Base-by-base conservation (phyloP, 495 filamentous ascomycete genomes). In the Apodospora peruviana region DNA sequence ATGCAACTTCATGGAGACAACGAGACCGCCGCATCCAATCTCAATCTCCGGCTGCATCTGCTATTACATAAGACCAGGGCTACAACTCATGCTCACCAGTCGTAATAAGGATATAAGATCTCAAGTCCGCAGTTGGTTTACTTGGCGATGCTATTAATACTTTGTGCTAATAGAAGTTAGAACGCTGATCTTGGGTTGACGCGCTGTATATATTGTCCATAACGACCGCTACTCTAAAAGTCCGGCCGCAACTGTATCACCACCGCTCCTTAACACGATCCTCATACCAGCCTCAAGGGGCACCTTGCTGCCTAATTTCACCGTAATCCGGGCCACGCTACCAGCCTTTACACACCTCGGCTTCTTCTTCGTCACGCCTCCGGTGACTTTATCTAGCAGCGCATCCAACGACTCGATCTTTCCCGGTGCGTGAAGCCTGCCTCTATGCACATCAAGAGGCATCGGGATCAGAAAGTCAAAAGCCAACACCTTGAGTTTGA, bases 381-480 rank as follows among this genome's bases (percentile, higher is more conserved):
- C 85, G 20, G 79, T 84, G 9, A 70, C 67, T 65, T 93, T 95
- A 64, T 95, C 88, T 47, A 96, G 60, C 12, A 83, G 69, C 2
- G 84, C 85, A 9, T 85, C 60, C 54, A 98, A 71, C 47, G 76
- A 72, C 50, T 74, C 74, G 40, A 97, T 84, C 50, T 78, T 82
- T 2, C 86, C 93, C 0, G 89, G 76, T 0, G 82, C 80, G 66
- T 95, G 86, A 47, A 96, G 69, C 23, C 89, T 75, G 2, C 94
- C 94, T 20, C 87, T 74, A 63, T 94, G 90, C 16, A 97, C 79
- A 58, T 96, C 93, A 29, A 96, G 83, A 48, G 78, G 75, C 83
- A 90, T 90, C 2, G 93, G 93, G 65, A 87, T 83, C 24, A 98
- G 58, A 44, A 88, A 82, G 52, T 96, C 88, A 62, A 97, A 94